A percentile compares a stretch with the other conserved stretches of the same genome.
These are phyloP conservation scores for Cucurbitaria berberidis DNA, from an alignment of 2,329 filamentous ascomycete species.

Conservation along the genomic window DNA sequence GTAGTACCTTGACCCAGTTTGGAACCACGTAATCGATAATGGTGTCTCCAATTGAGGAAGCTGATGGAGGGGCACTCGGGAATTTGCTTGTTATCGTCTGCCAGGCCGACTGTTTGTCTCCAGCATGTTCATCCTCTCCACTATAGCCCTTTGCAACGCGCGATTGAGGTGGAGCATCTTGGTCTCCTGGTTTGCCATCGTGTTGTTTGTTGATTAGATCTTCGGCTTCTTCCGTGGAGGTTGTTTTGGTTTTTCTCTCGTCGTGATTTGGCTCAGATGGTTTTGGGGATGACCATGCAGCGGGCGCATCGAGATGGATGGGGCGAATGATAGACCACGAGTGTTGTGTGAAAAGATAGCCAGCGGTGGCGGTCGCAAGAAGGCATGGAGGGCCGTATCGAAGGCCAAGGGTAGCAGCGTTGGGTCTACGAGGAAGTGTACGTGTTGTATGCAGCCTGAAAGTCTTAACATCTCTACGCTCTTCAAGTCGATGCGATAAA, in stretches of 20 bases:
- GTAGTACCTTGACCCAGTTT: conserved; percentile 79
- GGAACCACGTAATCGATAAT: conserved; percentile 78
- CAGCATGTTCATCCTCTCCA: conserved; percentile 25
- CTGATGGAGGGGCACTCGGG: conserved; percentile 34
- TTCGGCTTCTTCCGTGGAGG: conserved; percentile 26
- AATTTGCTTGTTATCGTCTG: conserved; percentile 41
- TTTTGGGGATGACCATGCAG: conserved; percentile 25
- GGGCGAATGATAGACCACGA: conserved; percentile 25
- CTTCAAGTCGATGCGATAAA: background rate
- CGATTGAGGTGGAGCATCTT: conserved; percentile 45
- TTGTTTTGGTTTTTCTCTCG: conserved; percentile 23
- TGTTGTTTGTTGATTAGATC: conserved; percentile 19
- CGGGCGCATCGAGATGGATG: conserved; percentile 39
- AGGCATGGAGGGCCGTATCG: conserved; percentile 41
- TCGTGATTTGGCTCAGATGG: conserved; percentile 6
- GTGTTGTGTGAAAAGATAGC: conserved; percentile 24
- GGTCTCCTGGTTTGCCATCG: conserved; percentile 30
- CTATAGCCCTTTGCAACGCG: conserved; percentile 34
- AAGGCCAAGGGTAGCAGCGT: conserved; percentile 20
- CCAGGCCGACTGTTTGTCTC: conserved; percentile 36
- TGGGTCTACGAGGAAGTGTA: conserved; percentile 13
- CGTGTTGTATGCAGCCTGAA: conserved; percentile 32
- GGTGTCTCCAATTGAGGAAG: conserved; percentile 53
- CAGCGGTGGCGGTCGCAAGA: conserved; percentile 30
- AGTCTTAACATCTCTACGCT: background rate